Base-by-base conservation (phyloP, 1,284 basidiomycete species). In the Cutaneotrichosporon dermatis region DNA sequence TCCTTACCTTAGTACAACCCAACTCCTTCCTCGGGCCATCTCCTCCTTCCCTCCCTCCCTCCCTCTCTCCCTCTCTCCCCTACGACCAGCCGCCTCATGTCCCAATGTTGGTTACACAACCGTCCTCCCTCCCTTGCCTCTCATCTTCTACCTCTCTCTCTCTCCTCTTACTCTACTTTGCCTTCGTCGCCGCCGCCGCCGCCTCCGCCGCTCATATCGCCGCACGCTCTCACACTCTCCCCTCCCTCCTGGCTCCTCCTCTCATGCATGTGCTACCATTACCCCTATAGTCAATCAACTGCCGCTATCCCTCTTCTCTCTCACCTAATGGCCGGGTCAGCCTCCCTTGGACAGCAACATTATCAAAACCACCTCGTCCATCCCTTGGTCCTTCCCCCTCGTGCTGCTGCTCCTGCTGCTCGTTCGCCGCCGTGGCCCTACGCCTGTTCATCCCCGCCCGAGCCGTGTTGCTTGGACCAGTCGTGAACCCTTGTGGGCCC, bases 191-290 rank as follows among this genome's bases (percentile, higher is more conserved):
- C 39, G 39, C 39, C 39, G 39, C 12, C 9, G 39, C 39, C 12
- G 39, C 25, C 44, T 16, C 25, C 44, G 44, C 25, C 16, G 16
- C 44, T 45, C 25, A 16, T 25, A 45, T 4, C 7, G 44, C 44
- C 16, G 44, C 44, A 25, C 44, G 44, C 44, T 16, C 33, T 36
- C n/a, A 6, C 46, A 13, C 46, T 49, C 46, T 49, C 33, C 10
- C 46, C n/a, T 15, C 39, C 39, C 8, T 12, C 39, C 39, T 9
- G 39, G 8, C 43, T 15, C 16, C 16, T 44, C 43, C 46, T 33
- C 46, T 35, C 46, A 40, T 49, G 46, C 46, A 49, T 49, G 46
- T 49, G 25, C 46, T 49, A 36, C 34, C 46, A 48, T 8, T 49
- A 36, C 46, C 46, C 34, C 46, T 49, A 25, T 49, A 49, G 46